Conservation (phyloP, 2,329 filamentous ascomycete genomes). For the Gaeumannomyces tritici region DNA sequence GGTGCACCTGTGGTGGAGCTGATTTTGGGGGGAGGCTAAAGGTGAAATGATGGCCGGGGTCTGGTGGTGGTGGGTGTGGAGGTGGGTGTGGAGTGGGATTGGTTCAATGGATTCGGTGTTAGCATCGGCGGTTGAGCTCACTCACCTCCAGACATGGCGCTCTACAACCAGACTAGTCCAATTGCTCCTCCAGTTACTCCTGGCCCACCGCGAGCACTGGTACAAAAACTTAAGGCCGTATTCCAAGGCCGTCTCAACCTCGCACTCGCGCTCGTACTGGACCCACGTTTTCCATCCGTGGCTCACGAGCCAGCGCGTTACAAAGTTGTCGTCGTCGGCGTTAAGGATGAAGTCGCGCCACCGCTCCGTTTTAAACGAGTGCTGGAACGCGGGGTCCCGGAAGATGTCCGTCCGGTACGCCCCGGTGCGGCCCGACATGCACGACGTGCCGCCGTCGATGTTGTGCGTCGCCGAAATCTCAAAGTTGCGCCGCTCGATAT, state of each 20-base stretch:
- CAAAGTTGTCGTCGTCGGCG: slow-evolving; percentile 96
- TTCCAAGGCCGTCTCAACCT: slow-evolving; percentile 88
- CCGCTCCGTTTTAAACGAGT: slow-evolving; percentile 84
- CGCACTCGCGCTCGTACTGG: slow-evolving; percentile 84
- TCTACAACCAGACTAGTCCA: slow-evolving; percentile 82
- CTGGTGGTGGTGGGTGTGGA: too few relatives aligned
- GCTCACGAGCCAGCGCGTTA: slow-evolving; percentile 89
- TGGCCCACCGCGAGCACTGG: slow-evolving; percentile 89
- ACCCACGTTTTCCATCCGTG: slow-evolving; percentile 92
- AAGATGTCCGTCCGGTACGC: slow-evolving; percentile 87
- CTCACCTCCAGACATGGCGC: slow-evolving; percentile 79
- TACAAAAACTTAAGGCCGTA: slow-evolving; percentile 82
- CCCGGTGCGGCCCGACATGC: slow-evolving; percentile 88
- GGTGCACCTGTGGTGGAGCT: too few relatives aligned
- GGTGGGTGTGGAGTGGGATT: too few relatives aligned
- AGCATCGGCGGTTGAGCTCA: too few relatives aligned
- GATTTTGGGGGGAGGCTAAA: too few relatives aligned
- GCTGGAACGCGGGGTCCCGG: slow-evolving; percentile 73
- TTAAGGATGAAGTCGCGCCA: slow-evolving; percentile 87
- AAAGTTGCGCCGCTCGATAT: slow-evolving; percentile 90
- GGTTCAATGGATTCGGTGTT: too few relatives aligned
- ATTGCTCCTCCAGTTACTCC: slow-evolving; percentile 97
- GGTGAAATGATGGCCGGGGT: too few relatives aligned
- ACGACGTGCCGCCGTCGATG: slow-evolving; percentile 91
- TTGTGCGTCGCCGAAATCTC: slow-evolving; percentile 94